Evolutionary conservation across 169 alveolate genomes (phyloP).

Genomic region (Ichthyophthirius multifiliis): DNA sequence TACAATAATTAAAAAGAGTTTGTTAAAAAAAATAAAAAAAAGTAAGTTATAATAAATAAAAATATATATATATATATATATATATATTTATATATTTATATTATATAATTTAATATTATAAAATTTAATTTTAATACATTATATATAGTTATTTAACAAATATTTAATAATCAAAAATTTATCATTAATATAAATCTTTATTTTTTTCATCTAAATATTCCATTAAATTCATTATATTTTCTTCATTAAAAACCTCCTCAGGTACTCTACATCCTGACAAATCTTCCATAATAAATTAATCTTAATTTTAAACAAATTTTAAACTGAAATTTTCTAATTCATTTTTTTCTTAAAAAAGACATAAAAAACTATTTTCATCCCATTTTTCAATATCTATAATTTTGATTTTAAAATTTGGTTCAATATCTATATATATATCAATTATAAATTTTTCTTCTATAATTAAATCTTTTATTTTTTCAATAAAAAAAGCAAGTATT

Average conservation of each 20-base stretch:
- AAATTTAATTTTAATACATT: too few relatives aligned
- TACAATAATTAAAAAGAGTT: too few relatives aligned
- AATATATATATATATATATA: too few relatives aligned
- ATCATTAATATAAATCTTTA: constrained; percentile 2
- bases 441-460: not conserved
- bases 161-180: too few relatives aligned
- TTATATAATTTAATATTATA: too few relatives aligned
- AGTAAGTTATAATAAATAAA: too few relatives aligned
- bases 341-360: not conserved
- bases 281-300: not conserved
- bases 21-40: too few relatives aligned
- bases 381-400: not conserved
- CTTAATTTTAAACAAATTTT: not conserved
- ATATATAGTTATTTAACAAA: too few relatives aligned
- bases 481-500: not conserved
- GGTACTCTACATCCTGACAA: not conserved
- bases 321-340: not conserved
- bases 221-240: not conserved
- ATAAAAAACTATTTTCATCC: not conserved
- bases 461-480: not conserved
- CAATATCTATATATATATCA: not conserved
- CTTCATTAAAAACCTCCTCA: not conserved
- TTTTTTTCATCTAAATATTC: not conserved
- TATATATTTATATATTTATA: too few relatives aligned
- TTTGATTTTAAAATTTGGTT: not conserved